phyloP scores from a whole-genome alignment of 495 filamentous ascomycete species.

The Staphylotrichum tortipilum region DNA sequence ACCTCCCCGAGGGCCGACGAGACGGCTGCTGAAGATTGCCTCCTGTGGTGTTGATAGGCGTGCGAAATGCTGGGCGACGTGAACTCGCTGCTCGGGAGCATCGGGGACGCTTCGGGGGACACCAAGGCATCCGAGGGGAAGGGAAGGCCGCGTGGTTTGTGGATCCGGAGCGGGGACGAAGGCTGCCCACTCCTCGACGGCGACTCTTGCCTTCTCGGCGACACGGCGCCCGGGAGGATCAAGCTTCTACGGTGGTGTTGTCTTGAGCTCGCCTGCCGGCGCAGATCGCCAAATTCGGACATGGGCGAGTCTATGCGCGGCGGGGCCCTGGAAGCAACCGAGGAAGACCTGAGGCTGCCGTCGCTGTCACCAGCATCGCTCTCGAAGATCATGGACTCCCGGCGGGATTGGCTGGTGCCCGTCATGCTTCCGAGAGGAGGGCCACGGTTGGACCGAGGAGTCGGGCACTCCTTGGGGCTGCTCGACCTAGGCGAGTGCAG shows the following conservation, averaged over 20 bases:
- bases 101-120: constrained; percentile 83
- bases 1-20: constrained; percentile 50
- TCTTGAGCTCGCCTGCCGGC: constrained; percentile 56
- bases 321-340: constrained; percentile 54
- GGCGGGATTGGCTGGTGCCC: constrained; percentile 55
- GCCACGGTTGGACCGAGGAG: constrained; percentile 77
- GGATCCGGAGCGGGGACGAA: constrained; percentile 77
- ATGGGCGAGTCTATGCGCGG: constrained; percentile 80
- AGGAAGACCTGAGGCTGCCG: constrained; percentile 73
- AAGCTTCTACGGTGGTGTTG: constrained; percentile 79
- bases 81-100: constrained; percentile 72
- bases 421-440: constrained; percentile 47
- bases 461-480: constrained; percentile 86
- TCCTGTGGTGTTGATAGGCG: constrained; percentile 63
- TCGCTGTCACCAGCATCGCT: constrained; percentile 77
- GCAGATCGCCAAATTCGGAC: constrained; percentile 68
- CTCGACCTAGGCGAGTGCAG: constrained; percentile 63
- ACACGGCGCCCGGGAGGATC: constrained; percentile 63
- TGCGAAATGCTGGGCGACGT: constrained; percentile 52
- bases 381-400: constrained; percentile 65
- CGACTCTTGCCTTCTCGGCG: constrained; percentile 76
- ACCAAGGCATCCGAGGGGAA: constrained; percentile 63
- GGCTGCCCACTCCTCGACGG: constrained; percentile 59
- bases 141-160: constrained; percentile 69
- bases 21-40: constrained; percentile 83